Evolutionary conservation across 2,329 filamentous ascomycete species (phyloP), one percentile per base, ranked within the genome.

Genomic region (Botrytis fabae): DNA sequence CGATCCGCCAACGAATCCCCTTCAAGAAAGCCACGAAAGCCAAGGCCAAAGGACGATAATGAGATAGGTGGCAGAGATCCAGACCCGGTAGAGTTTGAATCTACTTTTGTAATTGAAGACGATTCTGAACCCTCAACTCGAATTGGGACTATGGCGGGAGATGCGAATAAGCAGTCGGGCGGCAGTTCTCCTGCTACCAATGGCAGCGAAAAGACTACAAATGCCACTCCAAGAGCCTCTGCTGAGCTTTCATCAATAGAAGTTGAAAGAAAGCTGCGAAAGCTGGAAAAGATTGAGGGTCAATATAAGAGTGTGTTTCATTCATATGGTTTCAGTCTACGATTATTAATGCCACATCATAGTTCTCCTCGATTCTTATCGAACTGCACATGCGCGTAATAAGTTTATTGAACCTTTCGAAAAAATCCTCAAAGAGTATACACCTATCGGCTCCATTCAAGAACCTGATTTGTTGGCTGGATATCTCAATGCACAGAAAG

Each of bases 381-480:
- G 94, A 75, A 91, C 95, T 76, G 96, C 96, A 28, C 95, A 99
- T 84, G 90, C 93, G 73, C 91, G 94, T 69, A 93, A 95, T 60
- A 90, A 92, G 20, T 90, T 92, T 4, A 97, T 98, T 79, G 96
- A 98, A 80, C 92, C 94, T 0, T 99, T 99, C 81, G 96, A 99
- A 83, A 91, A 93, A 71, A 91, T 92, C 0, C 86, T 99, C 12
- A 93, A 94, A 78, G 96, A 99, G 81, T 93, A 97, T 78, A 99
- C 96, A 0, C 95, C 96, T 3, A 85, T 98, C 51, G 93, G 93
- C 7, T 95, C 94, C 25, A 97, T 99, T 78, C 87, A 86, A 77
- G 96, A 99, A 74, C 93, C 95, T 0, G 89, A 90, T 70, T 92
- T 94, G 2, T 86, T 99, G 48, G 88, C 94, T 10, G 95, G 98